Conservation (phyloP, 2,329 filamentous ascomycete species). For the Aspergillus hiratsukae region DNA sequence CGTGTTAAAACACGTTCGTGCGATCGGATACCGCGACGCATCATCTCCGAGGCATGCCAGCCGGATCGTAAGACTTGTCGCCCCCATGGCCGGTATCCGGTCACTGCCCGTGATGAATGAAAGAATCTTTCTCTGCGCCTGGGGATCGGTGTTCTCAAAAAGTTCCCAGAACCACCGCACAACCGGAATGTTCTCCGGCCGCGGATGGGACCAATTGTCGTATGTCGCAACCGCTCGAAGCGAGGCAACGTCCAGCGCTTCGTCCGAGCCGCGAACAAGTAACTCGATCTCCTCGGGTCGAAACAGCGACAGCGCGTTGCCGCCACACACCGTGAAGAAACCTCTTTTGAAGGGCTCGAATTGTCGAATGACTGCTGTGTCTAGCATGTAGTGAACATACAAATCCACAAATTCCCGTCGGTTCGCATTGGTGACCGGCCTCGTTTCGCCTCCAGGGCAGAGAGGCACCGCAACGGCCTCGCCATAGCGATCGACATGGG, state of each 20-base stretch:
- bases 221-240: constrained; percentile 74
- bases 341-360: constrained; percentile 93
- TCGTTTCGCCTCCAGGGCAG: constrained; percentile 66
- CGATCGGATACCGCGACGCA: constrained; percentile 70
- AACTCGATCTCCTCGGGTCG: constrained; percentile 89
- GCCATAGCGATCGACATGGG: constrained; percentile 74
- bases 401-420: constrained; percentile 80
- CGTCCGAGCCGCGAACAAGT: constrained; percentile 78
- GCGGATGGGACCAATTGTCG: constrained; percentile 65
- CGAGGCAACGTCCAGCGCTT: constrained; percentile 71
- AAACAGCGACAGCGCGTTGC: constrained; percentile 82
- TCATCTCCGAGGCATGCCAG: constrained; percentile 73
- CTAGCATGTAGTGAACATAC: constrained; percentile 75
- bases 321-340: constrained; percentile 87
- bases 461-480: constrained; percentile 63
- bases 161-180: constrained; percentile 86
- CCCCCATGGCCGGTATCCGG: constrained; percentile 81
- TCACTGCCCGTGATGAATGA: constrained; percentile 89
- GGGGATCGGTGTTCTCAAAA: constrained; percentile 61
- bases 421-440: constrained; percentile 77
- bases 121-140: constrained; percentile 71
- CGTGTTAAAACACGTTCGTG: constrained; percentile 87
- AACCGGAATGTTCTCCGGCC: constrained; percentile 59
- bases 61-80: constrained; percentile 72
- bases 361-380: constrained; percentile 71